Evolutionary conservation across 352 stramenopile species (phyloP).

Genomic region (Albugo laibachii): DNA sequence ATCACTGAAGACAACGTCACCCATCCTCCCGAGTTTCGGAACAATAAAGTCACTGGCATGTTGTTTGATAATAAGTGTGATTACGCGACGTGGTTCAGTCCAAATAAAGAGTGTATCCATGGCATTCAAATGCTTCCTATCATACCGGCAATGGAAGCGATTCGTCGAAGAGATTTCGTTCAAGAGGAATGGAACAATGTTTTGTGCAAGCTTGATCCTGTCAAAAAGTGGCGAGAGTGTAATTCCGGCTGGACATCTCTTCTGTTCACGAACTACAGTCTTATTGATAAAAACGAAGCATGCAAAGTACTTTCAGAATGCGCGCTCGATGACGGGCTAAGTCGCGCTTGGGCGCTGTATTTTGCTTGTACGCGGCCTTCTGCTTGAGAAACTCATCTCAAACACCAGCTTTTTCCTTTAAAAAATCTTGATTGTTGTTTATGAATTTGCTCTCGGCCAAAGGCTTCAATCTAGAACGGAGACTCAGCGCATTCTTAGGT

Average conservation of each 20-base stretch:
- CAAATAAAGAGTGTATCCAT: constrained; percentile 53
- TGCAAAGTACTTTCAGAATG: constrained; percentile 18
- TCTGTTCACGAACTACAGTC: constrained; percentile 34
- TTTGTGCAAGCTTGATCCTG: constrained; percentile 23
- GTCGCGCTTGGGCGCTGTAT: constrained; percentile 41
- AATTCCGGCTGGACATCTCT: constrained; percentile 35
- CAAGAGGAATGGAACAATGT: constrained; percentile 43
- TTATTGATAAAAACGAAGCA: constrained; percentile 16
- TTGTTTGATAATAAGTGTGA: constrained; percentile 67
- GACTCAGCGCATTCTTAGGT: no score
- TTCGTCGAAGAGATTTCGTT: constrained; percentile 20
- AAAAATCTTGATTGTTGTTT: no score
- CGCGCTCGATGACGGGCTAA: constrained; percentile 51
- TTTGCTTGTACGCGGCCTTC: constrained; percentile 19
- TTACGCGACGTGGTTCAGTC: constrained; percentile 55
- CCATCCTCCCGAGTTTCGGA: constrained; percentile 24
- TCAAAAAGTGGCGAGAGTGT: constrained; percentile 24
- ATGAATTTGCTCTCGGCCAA: no score
- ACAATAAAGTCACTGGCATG: constrained; percentile 50
- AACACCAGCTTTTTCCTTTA: no score
- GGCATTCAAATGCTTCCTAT: constrained; percentile 59
- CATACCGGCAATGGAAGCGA: constrained; percentile 24
- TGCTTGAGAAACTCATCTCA: no score
- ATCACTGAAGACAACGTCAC: constrained; percentile 19
- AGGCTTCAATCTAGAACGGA: no score